A percentile compares a stretch with the other conserved stretches of the same genome.
phyloP scores from a whole-genome alignment of 2,329 filamentous ascomycete genomes.

The Seiridium cupressi region DNA sequence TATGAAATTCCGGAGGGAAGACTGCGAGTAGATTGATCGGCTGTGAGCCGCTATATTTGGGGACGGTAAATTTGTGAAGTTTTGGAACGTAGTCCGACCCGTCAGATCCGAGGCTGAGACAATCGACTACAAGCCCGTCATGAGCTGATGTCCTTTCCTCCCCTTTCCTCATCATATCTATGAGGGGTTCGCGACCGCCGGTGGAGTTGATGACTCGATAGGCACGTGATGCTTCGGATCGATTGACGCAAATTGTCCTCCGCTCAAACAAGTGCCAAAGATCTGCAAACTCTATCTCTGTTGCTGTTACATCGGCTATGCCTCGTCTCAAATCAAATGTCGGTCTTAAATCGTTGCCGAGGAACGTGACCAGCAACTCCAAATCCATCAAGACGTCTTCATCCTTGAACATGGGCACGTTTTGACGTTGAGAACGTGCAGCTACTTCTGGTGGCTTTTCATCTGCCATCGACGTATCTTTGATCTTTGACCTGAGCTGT shows the following conservation, averaged over 20 bases:
- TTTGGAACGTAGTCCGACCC: neutral
- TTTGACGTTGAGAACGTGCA: too few species aligned
- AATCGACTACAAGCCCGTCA: slow-evolving; percentile 4
- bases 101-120: neutral
- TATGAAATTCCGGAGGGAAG: neutral
- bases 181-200: neutral
- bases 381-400: neutral
- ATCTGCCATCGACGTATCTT: neutral
- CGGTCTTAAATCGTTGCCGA: neutral
- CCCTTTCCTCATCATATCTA: neutral
- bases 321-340: neutral
- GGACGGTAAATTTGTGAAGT: neutral
- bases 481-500: neutral
- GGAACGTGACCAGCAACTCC: neutral
- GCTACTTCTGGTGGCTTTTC: neutral
- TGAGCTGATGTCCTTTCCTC: neutral
- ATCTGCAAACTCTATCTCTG: neutral
- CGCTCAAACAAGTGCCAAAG: neutral
- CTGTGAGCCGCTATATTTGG: neutral
- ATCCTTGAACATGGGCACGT: neutral
- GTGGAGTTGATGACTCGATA: neutral
- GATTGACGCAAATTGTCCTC: neutral
- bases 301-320: neutral
- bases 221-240: neutral
- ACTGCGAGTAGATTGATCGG: neutral